These are phyloP conservation scores for Sphaerulina vaccinii DNA, from an alignment of 2,329 filamentous ascomycete genomes.

Conservation along the genomic window DNA sequence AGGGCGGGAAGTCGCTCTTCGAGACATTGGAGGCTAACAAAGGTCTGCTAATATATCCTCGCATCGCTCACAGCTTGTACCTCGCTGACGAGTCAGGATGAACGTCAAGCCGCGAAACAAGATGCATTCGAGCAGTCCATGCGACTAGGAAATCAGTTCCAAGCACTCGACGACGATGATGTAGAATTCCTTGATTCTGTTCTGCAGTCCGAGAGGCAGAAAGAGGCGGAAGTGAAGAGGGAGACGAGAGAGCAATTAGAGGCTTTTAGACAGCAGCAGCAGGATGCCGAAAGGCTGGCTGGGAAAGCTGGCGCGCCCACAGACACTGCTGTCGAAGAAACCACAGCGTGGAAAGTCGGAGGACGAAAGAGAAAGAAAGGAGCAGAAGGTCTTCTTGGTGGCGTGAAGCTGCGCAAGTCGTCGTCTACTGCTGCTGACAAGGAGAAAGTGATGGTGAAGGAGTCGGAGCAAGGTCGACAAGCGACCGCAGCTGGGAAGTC, in stretches of 20 bases:
- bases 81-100: constrained; percentile 31
- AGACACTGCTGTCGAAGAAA: constrained; percentile 46
- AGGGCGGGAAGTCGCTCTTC: constrained; percentile 64
- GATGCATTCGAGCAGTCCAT: constrained; percentile 75
- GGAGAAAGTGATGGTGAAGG: constrained; percentile 3
- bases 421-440: constrained; percentile 28
- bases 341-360: constrained; percentile 23
- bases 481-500: not conserved
- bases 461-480: constrained; percentile 1
- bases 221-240: constrained; percentile 57
- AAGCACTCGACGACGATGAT: constrained; percentile 75
- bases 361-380: constrained; percentile 40
- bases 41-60: constrained; percentile 48
- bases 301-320: constrained; percentile 25
- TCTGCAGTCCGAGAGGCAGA: constrained; percentile 55
- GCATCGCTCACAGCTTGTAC: not conserved
- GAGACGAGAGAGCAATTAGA: constrained; percentile 61
- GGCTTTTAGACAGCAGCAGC: constrained; percentile 58
- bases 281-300: constrained; percentile 55
- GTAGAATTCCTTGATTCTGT: constrained; percentile 68
- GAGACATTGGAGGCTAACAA: constrained; percentile 80
- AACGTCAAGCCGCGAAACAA: constrained; percentile 67
- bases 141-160: constrained; percentile 73
- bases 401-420: constrained; percentile 46
- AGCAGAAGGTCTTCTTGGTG: constrained; percentile 40